Base-by-base conservation (phyloP, 2,329 filamentous ascomycete species). In the Phialophora chinensis region DNA sequence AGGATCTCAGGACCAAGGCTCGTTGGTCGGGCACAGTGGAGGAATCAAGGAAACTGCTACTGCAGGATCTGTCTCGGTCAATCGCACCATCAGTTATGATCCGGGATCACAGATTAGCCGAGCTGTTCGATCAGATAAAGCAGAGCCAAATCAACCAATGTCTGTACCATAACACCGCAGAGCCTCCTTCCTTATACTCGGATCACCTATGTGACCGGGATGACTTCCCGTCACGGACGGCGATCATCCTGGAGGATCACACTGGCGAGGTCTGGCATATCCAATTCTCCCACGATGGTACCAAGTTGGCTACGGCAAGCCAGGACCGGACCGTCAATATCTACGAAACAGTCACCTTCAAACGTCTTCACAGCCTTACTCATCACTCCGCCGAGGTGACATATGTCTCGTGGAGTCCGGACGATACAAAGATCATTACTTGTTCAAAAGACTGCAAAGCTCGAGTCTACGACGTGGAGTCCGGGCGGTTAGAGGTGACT, bases 41-140 rank as follows among this genome's bases (percentile, higher is more conserved):
- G 50, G 80, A 87, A 64, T 97, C 93, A 50, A 88, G 94, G 69
- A 87, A 88, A 69, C 81, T 84, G 17, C 80, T 98, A 3, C 85
- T 98, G 23, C 92, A 91, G 0, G 88, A 95, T 66, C 81, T 98
- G 38, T 97, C 93, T 27, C 92, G 86, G 82, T 97, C 88, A 64
- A 96, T 99, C 77, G 97, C 95, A 1, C 94, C 95, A 0, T 95
- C 93, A 3, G 91, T 97, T 53, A 98, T 99, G 93, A 90, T 99
- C 62, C 95, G 95, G 1, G 92, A 97, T 75, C 91, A 95, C 77
- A 89, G 95, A 6, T 83, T 99, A 53, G 92, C 92, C 1, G 85
- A 88, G 38, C 82, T 99, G 17, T 82, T 99, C 60, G 85, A 93
- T 65, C 89, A 96, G 71, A 88, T 97, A 44, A 97, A 97, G 76